phyloP scores from a whole-genome alignment of 2,329 filamentous ascomycete genomes.

The Sporothrix sp. region DNA sequence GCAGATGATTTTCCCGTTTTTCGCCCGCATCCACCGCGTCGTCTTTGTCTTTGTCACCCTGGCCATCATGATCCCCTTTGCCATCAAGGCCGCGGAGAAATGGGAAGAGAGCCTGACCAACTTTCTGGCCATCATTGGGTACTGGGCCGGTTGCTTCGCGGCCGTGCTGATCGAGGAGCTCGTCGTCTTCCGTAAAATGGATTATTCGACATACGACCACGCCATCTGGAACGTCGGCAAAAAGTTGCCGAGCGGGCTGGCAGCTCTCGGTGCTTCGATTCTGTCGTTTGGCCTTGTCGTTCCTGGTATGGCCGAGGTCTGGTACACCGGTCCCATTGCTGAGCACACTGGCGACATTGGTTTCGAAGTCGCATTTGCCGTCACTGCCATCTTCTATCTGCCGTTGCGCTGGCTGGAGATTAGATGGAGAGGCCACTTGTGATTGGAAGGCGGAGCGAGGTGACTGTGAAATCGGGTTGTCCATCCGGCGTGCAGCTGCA shows the following conservation, averaged over 20 bases:
- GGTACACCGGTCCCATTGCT: constrained; percentile 53
- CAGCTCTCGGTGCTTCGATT: constrained; percentile 37
- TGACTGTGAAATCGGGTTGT: not conserved
- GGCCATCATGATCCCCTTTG: constrained; percentile 49
- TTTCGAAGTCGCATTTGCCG: constrained; percentile 51
- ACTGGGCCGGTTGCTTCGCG: constrained; percentile 48
- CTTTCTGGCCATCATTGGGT: constrained; percentile 47
- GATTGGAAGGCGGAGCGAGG: not conserved
- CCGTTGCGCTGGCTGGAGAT: constrained; percentile 38
- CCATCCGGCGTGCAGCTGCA: too few species aligned
- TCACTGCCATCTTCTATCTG: constrained; percentile 38
- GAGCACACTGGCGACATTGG: constrained; percentile 53
- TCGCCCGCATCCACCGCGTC: constrained; percentile 46
- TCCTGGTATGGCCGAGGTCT: constrained; percentile 50
- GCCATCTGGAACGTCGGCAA: constrained; percentile 37
- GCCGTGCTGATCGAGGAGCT: constrained; percentile 40
- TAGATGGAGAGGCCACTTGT: constrained; percentile 24
- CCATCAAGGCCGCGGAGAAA: constrained; percentile 43
- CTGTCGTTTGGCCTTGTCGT: constrained; percentile 43
- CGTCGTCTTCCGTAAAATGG: constrained; percentile 36
- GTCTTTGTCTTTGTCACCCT: constrained; percentile 49
- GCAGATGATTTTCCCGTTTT: constrained; percentile 49
- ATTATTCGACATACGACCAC: constrained; percentile 37
- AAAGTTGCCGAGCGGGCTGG: constrained; percentile 36
- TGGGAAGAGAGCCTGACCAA: constrained; percentile 51